These are phyloP conservation scores for Eucalyptus sp. DNA, from an alignment of 345 rosid species.

Conservation along the genomic window DNA sequence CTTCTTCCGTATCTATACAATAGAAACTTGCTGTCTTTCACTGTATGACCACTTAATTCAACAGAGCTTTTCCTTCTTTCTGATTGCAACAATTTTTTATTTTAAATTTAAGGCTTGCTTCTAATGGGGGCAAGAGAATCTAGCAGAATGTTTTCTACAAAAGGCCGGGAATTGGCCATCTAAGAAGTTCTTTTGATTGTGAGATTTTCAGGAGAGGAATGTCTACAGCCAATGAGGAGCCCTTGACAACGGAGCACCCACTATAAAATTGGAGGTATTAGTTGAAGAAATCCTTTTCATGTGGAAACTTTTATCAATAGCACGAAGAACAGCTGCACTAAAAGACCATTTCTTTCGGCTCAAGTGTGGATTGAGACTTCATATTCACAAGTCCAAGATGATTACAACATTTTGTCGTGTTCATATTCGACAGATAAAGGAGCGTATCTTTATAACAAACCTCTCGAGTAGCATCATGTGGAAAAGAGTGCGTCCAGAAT, in stretches of 20 bases:
- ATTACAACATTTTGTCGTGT: constrained; percentile 8
- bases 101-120: neutral
- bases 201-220: neutral
- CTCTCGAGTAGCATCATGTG: constrained; percentile 1
- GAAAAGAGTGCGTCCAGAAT: neutral
- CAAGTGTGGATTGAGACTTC: constrained; percentile 23
- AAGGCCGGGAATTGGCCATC: neutral
- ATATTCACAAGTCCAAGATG: constrained; percentile 13
- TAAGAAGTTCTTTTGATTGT: neutral
- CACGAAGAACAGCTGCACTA: constrained; percentile 24
- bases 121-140: neutral
- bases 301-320: constrained; percentile 11
- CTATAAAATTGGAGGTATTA: constrained; percentile 6
- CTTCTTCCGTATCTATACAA: constrained; percentile 8
- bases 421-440: constrained; percentile 1
- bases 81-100: neutral
- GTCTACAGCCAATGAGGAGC: neutral
- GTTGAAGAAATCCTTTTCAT: constrained; percentile 7
- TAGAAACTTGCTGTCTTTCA: neutral
- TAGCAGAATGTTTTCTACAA: neutral
- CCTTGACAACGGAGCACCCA: constrained; percentile 1
- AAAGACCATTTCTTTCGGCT: constrained; percentile 34
- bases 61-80: neutral
- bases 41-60: neutral
- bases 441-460: constrained; percentile 6